These are phyloP conservation scores for Coriaria nepalensis DNA, from an alignment of 306 rosid species.

Conservation along the genomic window DNA sequence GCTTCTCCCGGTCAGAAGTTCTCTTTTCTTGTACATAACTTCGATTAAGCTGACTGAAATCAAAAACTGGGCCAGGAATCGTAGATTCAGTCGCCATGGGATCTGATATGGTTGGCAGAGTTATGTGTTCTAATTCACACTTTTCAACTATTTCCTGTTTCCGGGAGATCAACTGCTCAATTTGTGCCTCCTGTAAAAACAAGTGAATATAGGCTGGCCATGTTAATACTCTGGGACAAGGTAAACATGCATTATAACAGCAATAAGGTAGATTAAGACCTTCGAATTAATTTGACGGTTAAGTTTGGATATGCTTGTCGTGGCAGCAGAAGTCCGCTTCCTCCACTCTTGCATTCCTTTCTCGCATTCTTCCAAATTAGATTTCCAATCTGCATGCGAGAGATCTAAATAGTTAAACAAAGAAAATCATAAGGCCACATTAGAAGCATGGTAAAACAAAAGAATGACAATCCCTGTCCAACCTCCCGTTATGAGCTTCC, in stretches of 20 bases:
- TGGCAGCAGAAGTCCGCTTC: slow-evolving; percentile 72
- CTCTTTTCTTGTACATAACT: slow-evolving; percentile 49
- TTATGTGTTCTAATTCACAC: slow-evolving; percentile 78
- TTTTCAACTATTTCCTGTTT: slow-evolving; percentile 83
- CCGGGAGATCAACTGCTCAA: slow-evolving; percentile 51
- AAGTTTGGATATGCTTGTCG: slow-evolving; percentile 73
- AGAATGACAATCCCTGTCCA: background rate
- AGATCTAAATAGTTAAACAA: slow-evolving; percentile 1
- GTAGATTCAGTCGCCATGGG: slow-evolving; percentile 77
- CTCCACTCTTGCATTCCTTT: slow-evolving; percentile 95
- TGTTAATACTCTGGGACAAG: slow-evolving; percentile 13
- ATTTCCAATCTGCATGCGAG: slow-evolving; percentile 59
- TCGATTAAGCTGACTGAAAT: slow-evolving; percentile 62
- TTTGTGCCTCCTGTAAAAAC: slow-evolving; percentile 61
- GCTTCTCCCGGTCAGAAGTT: slow-evolving; percentile 53
- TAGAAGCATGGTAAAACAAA: slow-evolving; percentile 4
- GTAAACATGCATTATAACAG: slow-evolving; percentile 1
- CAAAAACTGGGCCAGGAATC: slow-evolving; percentile 47
- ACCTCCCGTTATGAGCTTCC: too few species aligned
- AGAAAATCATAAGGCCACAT: slow-evolving; percentile 3
- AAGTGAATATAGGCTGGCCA: slow-evolving; percentile 10
- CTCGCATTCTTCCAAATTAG: slow-evolving; percentile 82
- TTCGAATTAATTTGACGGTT: slow-evolving; percentile 79
- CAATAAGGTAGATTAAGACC: slow-evolving; percentile 29
- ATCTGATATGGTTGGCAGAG: slow-evolving; percentile 56